A percentile compares a stretch with the other conserved stretches of the same genome.
Evolutionary conservation across 148 eudicot species (phyloP).

Genomic region (Rhododendron griersonianum): DNA sequence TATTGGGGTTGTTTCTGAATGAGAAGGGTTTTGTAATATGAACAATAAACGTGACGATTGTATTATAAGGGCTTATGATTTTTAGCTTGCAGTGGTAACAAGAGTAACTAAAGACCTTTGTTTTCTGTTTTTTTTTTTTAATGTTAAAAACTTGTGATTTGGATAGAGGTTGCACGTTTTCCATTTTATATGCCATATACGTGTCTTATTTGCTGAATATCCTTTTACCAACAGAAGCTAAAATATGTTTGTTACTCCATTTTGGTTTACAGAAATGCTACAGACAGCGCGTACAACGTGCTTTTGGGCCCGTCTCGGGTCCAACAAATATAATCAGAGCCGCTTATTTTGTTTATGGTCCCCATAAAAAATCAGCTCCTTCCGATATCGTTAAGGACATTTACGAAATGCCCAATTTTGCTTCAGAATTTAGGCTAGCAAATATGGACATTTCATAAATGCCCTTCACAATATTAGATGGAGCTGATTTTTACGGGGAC

Average conservation of each 20-base stretch:
- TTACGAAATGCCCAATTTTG: no score
- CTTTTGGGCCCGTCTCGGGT: no score
- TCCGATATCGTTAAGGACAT: no score
- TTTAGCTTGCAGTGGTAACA: background rate
- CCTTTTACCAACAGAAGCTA: background rate
- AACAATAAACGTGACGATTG: background rate
- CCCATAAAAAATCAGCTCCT: no score
- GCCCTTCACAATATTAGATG: no score
- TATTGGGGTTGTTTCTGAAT: background rate
- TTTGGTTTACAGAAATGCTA: background rate
- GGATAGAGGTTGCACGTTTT: background rate
- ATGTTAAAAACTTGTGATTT: background rate
- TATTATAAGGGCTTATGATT: background rate
- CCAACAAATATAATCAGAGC: no score
- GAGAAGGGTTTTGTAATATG: background rate
- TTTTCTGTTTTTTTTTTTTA: background rate
- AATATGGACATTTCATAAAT: no score
- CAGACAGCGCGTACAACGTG: no score
- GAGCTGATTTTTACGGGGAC: no score
- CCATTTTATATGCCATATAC: background rate
- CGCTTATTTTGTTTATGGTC: no score
- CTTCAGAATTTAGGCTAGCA: no score
- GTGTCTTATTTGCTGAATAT: background rate
- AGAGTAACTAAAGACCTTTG: background rate
- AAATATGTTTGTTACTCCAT: background rate